Evolutionary conservation across 2,329 filamentous ascomycete species (phyloP).

Genomic region (Rugonectria rugulosa): DNA sequence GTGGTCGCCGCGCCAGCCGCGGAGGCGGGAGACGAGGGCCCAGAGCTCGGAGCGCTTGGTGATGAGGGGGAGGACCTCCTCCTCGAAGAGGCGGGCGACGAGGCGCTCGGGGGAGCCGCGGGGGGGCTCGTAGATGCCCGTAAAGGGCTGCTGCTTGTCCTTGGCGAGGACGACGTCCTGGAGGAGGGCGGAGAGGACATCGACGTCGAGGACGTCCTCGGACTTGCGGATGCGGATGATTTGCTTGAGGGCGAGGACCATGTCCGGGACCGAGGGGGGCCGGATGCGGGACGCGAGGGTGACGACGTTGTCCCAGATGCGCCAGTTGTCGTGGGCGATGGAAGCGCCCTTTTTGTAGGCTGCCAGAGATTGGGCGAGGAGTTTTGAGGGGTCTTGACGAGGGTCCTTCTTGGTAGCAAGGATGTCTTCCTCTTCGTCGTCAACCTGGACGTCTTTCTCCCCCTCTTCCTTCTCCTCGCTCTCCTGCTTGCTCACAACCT

Average conservation of each 20-base stretch:
- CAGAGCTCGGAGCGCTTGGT: slow-evolving; percentile 81
- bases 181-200: slow-evolving; percentile 75
- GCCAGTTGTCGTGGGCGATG: slow-evolving; percentile 84
- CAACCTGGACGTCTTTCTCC: slow-evolving; percentile 26
- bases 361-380: slow-evolving; percentile 77
- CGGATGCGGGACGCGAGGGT: slow-evolving; percentile 81
- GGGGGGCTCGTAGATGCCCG: slow-evolving; percentile 46
- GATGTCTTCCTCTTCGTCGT: slow-evolving; percentile 38
- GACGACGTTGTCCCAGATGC: slow-evolving; percentile 97
- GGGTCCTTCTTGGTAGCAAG: slow-evolving; percentile 30
- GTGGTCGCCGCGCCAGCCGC: slow-evolving; percentile 76
- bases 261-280: slow-evolving; percentile 77
- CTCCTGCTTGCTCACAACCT: slow-evolving; percentile 53
- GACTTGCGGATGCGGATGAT: slow-evolving; percentile 80
- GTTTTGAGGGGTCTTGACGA: slow-evolving; percentile 61
- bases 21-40: slow-evolving; percentile 74
- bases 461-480: slow-evolving; percentile 31
- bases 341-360: slow-evolving; percentile 88
- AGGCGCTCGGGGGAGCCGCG: slow-evolving; percentile 69
- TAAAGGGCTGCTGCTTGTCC: slow-evolving; percentile 40
- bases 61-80: slow-evolving; percentile 80
- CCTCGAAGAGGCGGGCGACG: slow-evolving; percentile 77
- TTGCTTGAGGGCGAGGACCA: slow-evolving; percentile 76
- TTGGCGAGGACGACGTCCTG: slow-evolving; percentile 69
- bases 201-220: slow-evolving; percentile 79